Base-by-base conservation (phyloP, 2,329 filamentous ascomycete genomes). In the Leptographium radiaticola region DNA sequence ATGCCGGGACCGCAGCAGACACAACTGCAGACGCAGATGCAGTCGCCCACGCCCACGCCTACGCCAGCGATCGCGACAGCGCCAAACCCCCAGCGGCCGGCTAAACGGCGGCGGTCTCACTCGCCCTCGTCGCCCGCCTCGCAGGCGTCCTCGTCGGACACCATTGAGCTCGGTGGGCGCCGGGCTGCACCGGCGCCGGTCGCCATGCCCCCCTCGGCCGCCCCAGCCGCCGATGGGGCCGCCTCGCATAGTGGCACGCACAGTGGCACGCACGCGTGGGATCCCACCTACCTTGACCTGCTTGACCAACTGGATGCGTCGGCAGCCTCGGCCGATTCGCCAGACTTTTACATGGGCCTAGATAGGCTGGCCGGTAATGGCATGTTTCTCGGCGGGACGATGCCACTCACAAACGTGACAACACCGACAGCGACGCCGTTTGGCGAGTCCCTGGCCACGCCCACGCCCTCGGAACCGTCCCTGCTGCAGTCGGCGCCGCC, bases 261-360 rank as follows among this genome's bases (percentile, higher is more conserved):
- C 15, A 34, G 12, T 34, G 13, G 16, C 49, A 34, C 15, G 16
- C 16, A 15, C 2, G 12, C 15, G 6, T 54, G 49, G 31, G 56
- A 54, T 45, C 38, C 51, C 0, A 3, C 44, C 10, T 58, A 56
- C 52, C 34, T 53, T 4, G 55, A 56, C 39, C 25, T 55, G 1
- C 46, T 55, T 11, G 51, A 55, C 46, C 56, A 58, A 39, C n/a
- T 58, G 4, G 25, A 33, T 6, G 39, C 49, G 1, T 33, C 53
- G 45, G 7, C 52, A 1, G 40, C 25, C 25, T 34, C 51, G 0
- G 4, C 34, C 34, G 51, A 53, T 12, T 38, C 55, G 2, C 44
- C 49, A 2, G 50, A 55, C 25, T 55, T 62, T 38, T 59, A 64
- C 25, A 56, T 60, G 36, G 55, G 53, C 7, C 62, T 64, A 38